phyloP scores from a whole-genome alignment of 1,139 yeast species.

The Suhomyces terraborum region DNA sequence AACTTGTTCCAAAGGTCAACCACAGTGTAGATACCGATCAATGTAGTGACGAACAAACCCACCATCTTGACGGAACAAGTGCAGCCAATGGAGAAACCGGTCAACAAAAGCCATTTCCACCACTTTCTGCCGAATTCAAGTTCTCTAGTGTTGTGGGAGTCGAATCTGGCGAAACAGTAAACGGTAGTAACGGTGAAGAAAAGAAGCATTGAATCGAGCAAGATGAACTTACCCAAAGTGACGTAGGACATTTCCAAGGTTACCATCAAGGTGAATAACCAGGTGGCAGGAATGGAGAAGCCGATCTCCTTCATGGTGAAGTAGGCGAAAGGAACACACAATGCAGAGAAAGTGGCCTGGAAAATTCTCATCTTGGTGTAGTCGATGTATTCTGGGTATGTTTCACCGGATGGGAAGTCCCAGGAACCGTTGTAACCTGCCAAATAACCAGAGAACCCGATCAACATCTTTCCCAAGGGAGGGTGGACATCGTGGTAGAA shows the following conservation, averaged over 20 bases:
- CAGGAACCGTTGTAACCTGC: constrained; percentile 97
- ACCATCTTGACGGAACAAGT: constrained; percentile 87
- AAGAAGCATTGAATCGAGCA: constrained; percentile 93
- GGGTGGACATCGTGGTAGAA: constrained; percentile 99
- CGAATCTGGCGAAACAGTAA: constrained; percentile 76
- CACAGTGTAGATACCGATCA: constrained; percentile 75
- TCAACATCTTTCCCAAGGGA: constrained; percentile 95
- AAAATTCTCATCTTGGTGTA: constrained; percentile 91
- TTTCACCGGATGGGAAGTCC: constrained; percentile 87
- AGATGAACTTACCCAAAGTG: constrained; percentile 87
- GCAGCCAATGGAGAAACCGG: constrained; percentile 77
- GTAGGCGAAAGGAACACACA: constrained; percentile 92
- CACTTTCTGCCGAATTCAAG: constrained; percentile 70
- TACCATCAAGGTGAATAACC: constrained; percentile 89
- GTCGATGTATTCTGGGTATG: constrained; percentile 83
- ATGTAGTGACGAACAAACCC: constrained; percentile 71
- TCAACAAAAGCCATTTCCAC: constrained; percentile 89
- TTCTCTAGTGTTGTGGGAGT: constrained; percentile 62
- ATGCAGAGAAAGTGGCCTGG: constrained; percentile 86
- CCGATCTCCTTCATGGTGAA: constrained; percentile 87
- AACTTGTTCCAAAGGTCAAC: constrained; percentile 72
- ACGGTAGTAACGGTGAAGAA: constrained; percentile 88
- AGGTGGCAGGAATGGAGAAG: constrained; percentile 75
- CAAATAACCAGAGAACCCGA: constrained; percentile 89
- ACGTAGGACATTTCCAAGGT: constrained; percentile 82